A percentile compares a stretch with the other conserved stretches of the same genome.
Conservation (phyloP, 2,329 filamentous ascomycete genomes). For the Endoconidiophora polonica region DNA sequence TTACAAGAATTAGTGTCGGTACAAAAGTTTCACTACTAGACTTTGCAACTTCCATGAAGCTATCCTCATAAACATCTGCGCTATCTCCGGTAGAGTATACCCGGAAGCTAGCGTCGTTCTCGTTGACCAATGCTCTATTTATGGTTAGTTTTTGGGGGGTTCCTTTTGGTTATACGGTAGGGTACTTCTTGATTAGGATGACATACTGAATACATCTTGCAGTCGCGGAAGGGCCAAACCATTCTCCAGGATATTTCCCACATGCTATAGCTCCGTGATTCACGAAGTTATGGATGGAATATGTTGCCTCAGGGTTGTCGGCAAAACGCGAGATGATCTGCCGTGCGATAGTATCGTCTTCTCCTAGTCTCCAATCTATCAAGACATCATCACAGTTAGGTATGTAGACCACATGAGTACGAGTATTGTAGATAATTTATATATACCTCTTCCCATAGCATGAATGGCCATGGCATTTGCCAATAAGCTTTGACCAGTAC, state of each 20-base stretch:
- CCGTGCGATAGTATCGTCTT: slow-evolving; percentile 42
- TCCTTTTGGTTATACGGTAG: background rate
- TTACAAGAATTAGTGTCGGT: slow-evolving; percentile 77
- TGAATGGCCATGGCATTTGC: slow-evolving; percentile 68
- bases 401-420: background rate
- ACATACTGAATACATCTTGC: slow-evolving; percentile 83
- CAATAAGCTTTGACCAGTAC: slow-evolving; percentile 82
- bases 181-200: background rate
- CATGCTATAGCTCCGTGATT: slow-evolving; percentile 71
- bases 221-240: slow-evolving; percentile 97
- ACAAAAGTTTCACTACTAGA: slow-evolving; percentile 49
- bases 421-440: background rate
- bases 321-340: slow-evolving; percentile 67
- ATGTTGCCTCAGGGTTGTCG: slow-evolving; percentile 70
- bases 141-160: slow-evolving; percentile 9
- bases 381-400: background rate
- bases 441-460: slow-evolving; percentile 59
- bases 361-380: slow-evolving; percentile 56
- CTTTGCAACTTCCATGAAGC: slow-evolving; percentile 61
- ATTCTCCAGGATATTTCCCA: slow-evolving; percentile 89
- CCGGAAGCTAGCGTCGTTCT: slow-evolving; percentile 46
- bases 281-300: slow-evolving; percentile 92
- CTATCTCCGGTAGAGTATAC: slow-evolving; percentile 86
- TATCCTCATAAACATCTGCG: slow-evolving; percentile 84
- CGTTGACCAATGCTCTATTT: slow-evolving; percentile 54